A percentile compares a stretch with the other conserved stretches of the same genome.
Conservation (phyloP, 176 grass and related monocot species). For the Neostapfia colusana region DNA sequence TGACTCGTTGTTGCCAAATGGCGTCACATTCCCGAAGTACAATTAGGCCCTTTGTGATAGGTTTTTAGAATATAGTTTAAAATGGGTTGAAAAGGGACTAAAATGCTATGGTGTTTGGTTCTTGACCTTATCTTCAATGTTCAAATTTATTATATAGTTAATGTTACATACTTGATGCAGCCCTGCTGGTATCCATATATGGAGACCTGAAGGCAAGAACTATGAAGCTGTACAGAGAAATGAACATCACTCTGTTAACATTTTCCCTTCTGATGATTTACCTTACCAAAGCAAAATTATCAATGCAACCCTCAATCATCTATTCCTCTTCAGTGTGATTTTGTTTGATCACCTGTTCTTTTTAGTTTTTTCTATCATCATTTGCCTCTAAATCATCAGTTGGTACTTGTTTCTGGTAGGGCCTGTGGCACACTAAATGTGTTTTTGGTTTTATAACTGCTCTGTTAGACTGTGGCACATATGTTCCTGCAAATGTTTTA, state of each 20-base stretch:
- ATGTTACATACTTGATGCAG: conserved; percentile 17
- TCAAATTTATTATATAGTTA: conserved; percentile 4
- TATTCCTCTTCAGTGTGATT: neutral
- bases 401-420: neutral
- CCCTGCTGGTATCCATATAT: neutral
- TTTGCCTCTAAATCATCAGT: neutral
- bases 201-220: conserved; percentile 13
- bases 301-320: too few species aligned
- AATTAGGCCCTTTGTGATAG: neutral
- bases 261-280: neutral
- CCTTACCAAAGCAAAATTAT: neutral
- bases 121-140: conserved; percentile 6
- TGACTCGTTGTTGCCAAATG: conserved; percentile 30
- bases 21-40: conserved; percentile 22
- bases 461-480: neutral
- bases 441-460: neutral
- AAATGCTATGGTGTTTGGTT: neutral
- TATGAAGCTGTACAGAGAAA: neutral
- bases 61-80: neutral
- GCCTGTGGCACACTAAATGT: neutral
- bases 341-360: neutral
- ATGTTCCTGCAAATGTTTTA: neutral
- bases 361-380: neutral
- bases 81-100: neutral
- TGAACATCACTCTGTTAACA: neutral